A percentile compares a stretch with the other conserved stretches of the same genome.
phyloP scores from a whole-genome alignment of 345 rosid genomes.

The Raphanus sativus region DNA sequence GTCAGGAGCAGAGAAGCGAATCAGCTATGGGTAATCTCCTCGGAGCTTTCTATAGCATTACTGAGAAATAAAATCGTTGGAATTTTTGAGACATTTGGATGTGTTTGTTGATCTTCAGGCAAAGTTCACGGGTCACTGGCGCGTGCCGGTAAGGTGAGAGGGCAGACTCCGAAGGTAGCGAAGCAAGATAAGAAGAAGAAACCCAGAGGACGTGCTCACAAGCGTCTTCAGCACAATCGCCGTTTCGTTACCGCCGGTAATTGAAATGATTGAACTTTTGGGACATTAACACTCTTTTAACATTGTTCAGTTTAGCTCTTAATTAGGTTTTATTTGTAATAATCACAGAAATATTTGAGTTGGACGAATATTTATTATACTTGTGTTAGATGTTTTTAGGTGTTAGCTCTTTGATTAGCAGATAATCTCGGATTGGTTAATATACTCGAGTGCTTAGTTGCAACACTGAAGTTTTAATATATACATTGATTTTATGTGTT shows the following conservation, averaged over 20 bases:
- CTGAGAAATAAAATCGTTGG: too few species aligned
- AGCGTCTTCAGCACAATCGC: constrained; percentile 86
- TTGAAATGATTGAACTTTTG: too few species aligned
- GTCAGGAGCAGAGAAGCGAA: too few species aligned
- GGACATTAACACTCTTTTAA: too few species aligned
- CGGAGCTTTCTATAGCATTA: too few species aligned
- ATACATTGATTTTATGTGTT: not conserved
- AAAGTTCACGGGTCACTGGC: constrained; percentile 87
- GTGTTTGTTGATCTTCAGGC: constrained; percentile 38
- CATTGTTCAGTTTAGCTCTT: not conserved
- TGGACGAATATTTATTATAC: too few species aligned
- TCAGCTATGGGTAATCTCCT: too few species aligned
- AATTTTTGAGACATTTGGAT: too few species aligned
- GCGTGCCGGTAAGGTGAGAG: constrained; percentile 88
- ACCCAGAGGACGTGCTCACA: constrained; percentile 82
- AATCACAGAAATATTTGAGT: not conserved
- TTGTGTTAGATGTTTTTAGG: too few species aligned
- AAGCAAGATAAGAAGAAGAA: constrained; percentile 86
- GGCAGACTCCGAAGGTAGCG: constrained; percentile 82
- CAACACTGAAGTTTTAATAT: not conserved
- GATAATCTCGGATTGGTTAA: not conserved
- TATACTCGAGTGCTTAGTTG: not conserved
- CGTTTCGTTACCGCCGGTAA: constrained; percentile 51
- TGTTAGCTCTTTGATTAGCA: not conserved
- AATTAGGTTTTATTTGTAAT: not conserved